Conservation (phyloP, 345 rosid species). For the Salix udensis region DNA sequence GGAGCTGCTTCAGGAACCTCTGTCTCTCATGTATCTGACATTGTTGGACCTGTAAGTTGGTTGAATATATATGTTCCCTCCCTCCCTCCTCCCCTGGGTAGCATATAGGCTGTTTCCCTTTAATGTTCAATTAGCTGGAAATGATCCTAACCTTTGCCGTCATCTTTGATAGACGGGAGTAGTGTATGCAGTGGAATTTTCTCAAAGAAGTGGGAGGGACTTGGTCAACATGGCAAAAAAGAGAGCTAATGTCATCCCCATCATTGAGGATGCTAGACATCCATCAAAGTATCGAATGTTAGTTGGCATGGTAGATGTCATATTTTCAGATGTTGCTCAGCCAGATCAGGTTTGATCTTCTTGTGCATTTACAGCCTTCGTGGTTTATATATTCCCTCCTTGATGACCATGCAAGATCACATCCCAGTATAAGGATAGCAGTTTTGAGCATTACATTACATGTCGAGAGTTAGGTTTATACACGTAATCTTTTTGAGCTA, state of each 20-base stretch:
- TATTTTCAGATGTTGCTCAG: slow-evolving; percentile 98
- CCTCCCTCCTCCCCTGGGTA: too few species aligned
- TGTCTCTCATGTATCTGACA: slow-evolving; percentile 91
- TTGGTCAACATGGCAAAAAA: slow-evolving; percentile 99
- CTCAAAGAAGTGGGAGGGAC: slow-evolving; percentile 95
- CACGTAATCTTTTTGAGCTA: too few species aligned
- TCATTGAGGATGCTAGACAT: slow-evolving; percentile 98
- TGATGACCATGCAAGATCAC: too few species aligned
- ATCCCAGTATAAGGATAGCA: too few species aligned
- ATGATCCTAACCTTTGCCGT: too few species aligned
- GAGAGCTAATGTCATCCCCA: slow-evolving; percentile 88
- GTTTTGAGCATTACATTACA: too few species aligned
- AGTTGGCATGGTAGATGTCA: slow-evolving; percentile 98
- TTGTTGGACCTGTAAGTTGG: slow-evolving; percentile 88
- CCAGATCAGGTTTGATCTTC: slow-evolving; percentile 81
- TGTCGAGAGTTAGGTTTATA: too few species aligned
- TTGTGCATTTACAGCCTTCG: too few species aligned
- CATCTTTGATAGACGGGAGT: slow-evolving; percentile 51
- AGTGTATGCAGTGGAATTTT: slow-evolving; percentile 97
- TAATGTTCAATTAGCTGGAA: not conserved
- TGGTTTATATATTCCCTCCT: too few species aligned
- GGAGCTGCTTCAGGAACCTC: slow-evolving; percentile 99
- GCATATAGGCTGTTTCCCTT: slow-evolving; percentile 2
- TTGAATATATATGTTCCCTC: too few species aligned
- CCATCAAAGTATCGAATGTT: slow-evolving; percentile 95